Evolutionary conservation across 345 rosid species (phyloP).

Genomic region (Moringa oleifera): DNA sequence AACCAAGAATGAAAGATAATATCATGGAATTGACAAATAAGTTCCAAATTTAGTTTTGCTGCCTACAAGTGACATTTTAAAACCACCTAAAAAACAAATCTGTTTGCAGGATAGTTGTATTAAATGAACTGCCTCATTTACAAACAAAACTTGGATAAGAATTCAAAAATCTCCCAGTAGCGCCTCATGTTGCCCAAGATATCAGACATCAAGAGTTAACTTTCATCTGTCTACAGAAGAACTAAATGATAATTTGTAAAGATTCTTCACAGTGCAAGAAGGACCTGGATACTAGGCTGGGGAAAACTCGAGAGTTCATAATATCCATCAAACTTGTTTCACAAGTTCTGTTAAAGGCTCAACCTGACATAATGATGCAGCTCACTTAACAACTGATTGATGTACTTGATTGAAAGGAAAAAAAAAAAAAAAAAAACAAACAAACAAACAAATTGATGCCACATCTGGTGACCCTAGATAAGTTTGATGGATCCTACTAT

Average conservation of each 20-base stretch:
- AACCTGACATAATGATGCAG: not conserved
- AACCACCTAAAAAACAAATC: not conserved
- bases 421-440: too few relatives aligned
- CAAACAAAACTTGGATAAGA: not conserved
- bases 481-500: not conserved
- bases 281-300: too few relatives aligned
- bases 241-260: too few relatives aligned
- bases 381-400: not conserved
- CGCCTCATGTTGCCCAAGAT: not conserved
- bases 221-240: too few relatives aligned
- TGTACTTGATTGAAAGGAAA: not conserved
- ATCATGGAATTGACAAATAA: not conserved
- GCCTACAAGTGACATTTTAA: not conserved
- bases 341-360: not conserved
- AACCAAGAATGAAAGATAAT: slow-evolving; percentile 1
- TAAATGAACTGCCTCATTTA: not conserved
- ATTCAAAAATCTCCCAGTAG: too few relatives aligned
- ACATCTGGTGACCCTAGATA: not conserved
- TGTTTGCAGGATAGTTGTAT: not conserved
- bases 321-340: not conserved
- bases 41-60: not conserved
- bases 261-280: too few relatives aligned
- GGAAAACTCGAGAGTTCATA: not conserved
- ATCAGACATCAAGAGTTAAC: not conserved
- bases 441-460: too few relatives aligned